Percentiles rank a stretch among this genome's conserved stretches.
Conservation (phyloP, 768 basidiomycete genomes). For the Suillus hirtellus region DNA sequence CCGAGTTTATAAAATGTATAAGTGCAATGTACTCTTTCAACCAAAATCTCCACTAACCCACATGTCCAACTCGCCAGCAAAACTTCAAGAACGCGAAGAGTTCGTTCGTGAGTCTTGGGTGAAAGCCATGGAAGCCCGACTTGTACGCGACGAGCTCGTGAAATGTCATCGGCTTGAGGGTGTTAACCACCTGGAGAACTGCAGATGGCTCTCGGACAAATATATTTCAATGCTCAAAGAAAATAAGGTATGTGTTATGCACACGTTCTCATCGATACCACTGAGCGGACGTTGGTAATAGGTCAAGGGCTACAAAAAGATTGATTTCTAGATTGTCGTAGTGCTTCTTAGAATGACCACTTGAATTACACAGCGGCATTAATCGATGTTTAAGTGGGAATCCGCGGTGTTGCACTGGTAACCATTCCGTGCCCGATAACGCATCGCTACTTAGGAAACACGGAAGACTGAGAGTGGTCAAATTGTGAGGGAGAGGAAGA, state of each 20-base stretch:
- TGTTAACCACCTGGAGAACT: constrained; percentile 88
- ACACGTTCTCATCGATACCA: background rate
- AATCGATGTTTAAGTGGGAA: background rate
- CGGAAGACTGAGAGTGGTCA: background rate
- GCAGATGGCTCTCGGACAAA: constrained; percentile 81
- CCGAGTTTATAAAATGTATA: constrained; percentile 35
- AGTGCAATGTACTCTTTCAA: background rate
- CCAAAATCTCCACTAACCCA: background rate
- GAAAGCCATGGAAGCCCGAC: constrained; percentile 86
- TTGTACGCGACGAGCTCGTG: constrained; percentile 84
- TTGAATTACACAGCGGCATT: background rate
- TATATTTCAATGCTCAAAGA: constrained; percentile 78
- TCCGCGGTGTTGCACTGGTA: background rate
- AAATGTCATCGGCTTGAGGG: constrained; percentile 92
- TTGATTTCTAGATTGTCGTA: constrained; percentile 47
- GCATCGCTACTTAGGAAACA: background rate
- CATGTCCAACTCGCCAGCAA: constrained; percentile 41
- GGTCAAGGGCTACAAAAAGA: constrained; percentile 85
- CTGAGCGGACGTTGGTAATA: constrained; percentile 29
- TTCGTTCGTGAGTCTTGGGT: constrained; percentile 92
- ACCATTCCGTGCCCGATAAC: background rate
- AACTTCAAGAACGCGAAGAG: constrained; percentile 67
- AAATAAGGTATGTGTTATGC: constrained; percentile 63
- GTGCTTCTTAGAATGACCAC: constrained; percentile 5
- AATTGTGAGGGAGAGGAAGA: background rate